Evolutionary conservation across 345 rosid genomes (phyloP).

Genomic region (Aegle marmelos): DNA sequence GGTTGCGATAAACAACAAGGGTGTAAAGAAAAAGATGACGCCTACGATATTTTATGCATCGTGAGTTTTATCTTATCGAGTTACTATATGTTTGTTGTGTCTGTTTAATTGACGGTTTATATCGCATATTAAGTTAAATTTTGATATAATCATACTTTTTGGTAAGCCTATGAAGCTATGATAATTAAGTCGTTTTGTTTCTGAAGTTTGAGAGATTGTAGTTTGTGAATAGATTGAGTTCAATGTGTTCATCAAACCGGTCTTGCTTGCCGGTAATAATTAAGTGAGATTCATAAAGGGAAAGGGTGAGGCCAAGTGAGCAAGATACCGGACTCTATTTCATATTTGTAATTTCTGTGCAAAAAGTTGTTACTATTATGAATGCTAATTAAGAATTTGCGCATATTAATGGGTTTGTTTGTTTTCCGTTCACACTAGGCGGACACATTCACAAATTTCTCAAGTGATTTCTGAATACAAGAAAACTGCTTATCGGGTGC

Average conservation of each 20-base stretch:
- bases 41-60: slow-evolving; percentile 79
- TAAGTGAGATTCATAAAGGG: neutral
- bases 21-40: slow-evolving; percentile 42
- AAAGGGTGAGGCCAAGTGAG: neutral
- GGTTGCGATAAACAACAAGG: slow-evolving; percentile 32
- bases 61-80: slow-evolving; percentile 39
- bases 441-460: slow-evolving; percentile 93
- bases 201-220: neutral
- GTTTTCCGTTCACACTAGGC: slow-evolving; percentile 40
- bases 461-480: slow-evolving; percentile 83
- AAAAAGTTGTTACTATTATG: neutral
- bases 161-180: neutral
- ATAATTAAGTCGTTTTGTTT: neutral
- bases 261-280: neutral
- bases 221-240: neutral
- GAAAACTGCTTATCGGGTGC: slow-evolving; percentile 88
- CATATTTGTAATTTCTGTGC: neutral
- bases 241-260: neutral
- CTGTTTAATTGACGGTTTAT: neutral
- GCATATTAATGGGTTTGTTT: neutral
- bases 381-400: neutral
- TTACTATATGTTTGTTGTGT: too few species aligned
- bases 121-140: too few species aligned
- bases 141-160: neutral
- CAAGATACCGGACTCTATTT: neutral